phyloP scores from a whole-genome alignment of 371 early-diverging fungal genomes.

The Syncephalastrum racemosum region DNA sequence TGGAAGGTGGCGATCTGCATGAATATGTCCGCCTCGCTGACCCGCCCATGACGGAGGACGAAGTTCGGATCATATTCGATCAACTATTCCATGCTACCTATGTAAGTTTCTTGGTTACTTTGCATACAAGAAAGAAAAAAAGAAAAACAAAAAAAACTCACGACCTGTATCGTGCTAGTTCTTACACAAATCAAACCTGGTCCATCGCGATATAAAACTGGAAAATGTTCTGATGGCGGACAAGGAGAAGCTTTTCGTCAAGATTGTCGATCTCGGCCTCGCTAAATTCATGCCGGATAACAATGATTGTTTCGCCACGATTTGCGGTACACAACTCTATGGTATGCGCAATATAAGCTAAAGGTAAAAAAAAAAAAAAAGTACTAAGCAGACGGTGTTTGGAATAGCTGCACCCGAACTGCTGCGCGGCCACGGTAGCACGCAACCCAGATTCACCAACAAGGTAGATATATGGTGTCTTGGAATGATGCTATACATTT shows the following conservation, averaged over 20 bases:
- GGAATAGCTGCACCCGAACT: too few species aligned
- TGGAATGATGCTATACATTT: too few species aligned
- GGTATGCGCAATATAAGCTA: slow-evolving; percentile 15
- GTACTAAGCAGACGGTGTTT: background rate
- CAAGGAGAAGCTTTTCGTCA: too few species aligned
- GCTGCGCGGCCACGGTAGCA: too few species aligned
- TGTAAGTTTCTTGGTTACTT: slow-evolving; percentile 14
- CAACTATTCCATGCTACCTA: slow-evolving; percentile 27
- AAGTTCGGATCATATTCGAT: slow-evolving; percentile 28
- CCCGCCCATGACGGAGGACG: slow-evolving; percentile 15
- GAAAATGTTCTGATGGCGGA: slow-evolving; percentile 61
- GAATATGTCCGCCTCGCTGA: slow-evolving; percentile 9
- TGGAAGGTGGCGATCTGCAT: slow-evolving; percentile 24
- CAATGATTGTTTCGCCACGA: too few species aligned
- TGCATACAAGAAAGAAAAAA: slow-evolving; percentile 7
- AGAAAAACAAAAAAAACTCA: background rate
- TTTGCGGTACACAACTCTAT: too few species aligned
- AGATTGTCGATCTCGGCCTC: too few species aligned
- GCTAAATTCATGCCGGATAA: too few species aligned
- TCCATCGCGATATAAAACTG: slow-evolving; percentile 64
- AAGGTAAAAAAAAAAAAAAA: slow-evolving; percentile 45
- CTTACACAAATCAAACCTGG: slow-evolving; percentile 14
- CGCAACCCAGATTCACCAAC: too few species aligned
- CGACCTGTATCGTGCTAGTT: slow-evolving; percentile 3
- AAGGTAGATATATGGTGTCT: too few species aligned